Evolutionary conservation across 331 rosid species (phyloP), one percentile per base, ranked within the genome.

Genomic region (Ulmus americana): DNA sequence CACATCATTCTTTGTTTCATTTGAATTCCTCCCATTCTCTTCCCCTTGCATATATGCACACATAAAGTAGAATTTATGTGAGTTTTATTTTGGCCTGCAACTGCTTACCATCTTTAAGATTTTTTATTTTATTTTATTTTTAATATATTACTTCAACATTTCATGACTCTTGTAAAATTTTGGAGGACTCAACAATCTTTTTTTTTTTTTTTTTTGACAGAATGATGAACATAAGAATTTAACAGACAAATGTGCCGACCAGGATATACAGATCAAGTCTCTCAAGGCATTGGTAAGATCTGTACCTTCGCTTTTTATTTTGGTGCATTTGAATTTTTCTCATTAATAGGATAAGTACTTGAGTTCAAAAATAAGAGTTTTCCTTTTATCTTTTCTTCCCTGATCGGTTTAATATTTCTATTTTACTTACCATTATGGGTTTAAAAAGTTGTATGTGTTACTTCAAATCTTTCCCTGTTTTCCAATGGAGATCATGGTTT

Each of bases 231-330:
- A 69, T 18, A 78, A 66, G 79, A 74, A 74, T 84, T 85, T 87
- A 61, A 76, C 69, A 38, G 76, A 76, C 76, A 81, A 76, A 67
- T 86, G 91, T 76, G 86, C 79, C 8, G 90, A 82, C 63, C 97
- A 87, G 70, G 65, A 43, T 76, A 61, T 14, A 70, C 90, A 85
- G 81, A 84, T 90, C 67, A 90, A 82, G 74, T 85, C 91, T 71
- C 86, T 86, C 15, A 90, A 85, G 81, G 73, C 70, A 65, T 57
- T 66, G 86, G 99, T 90, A 76, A 80, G 88, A 73, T 67, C 3
- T 77, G 55, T 61, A n/a, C 48, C 67, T 63, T 44, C 65, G 7
- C 70, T 63, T 39, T 16, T 6, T 35, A 20, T 20, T 0, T n/a
- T 48, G 43, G 22, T 53, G 45, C n/a, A 42, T 60, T 18, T 40